These are phyloP conservation scores for Cryphonectria japonica DNA, from an alignment of 2,329 filamentous ascomycete species.

Conservation along the genomic window DNA sequence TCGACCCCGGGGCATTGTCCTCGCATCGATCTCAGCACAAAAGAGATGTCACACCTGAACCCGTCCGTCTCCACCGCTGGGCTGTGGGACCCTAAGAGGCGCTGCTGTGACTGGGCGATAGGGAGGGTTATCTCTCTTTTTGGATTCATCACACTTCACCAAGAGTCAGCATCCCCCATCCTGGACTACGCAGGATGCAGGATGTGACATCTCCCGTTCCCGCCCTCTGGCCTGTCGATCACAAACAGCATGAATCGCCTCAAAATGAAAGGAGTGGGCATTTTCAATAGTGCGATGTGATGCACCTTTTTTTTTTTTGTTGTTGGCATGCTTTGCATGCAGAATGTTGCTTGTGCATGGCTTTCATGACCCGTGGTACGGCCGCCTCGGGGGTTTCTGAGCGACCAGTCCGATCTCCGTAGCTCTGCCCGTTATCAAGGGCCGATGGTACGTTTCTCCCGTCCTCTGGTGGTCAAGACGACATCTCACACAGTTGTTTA, in stretches of 20 bases:
- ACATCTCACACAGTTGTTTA: not conserved
- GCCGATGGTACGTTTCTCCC: conserved; percentile 22
- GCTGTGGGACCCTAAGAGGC: not conserved
- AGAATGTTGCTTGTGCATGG: conserved; percentile 20
- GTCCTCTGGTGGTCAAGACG: conserved; percentile 14
- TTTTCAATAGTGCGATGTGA: conserved; percentile 7
- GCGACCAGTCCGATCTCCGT: conserved; percentile 16
- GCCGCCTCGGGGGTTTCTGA: not conserved
- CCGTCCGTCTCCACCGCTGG: not conserved
- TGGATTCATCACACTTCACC: not conserved
- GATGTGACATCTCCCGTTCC: conserved; percentile 2
- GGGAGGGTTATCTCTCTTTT: not conserved
- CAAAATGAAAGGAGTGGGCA: not conserved
- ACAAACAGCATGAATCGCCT: conserved; percentile 2
- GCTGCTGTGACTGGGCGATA: not conserved
- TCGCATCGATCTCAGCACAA: not conserved
- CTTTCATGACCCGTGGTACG: conserved; percentile 19
- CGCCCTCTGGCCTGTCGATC: not conserved
- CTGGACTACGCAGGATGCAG: not conserved
- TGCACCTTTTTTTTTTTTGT: not conserved
- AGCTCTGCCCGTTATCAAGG: conserved; percentile 14
- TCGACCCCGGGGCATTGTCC: not conserved
- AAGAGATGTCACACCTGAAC: not conserved
- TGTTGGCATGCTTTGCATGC: not conserved
- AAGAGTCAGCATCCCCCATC: not conserved